Conservation (phyloP, 768 basidiomycete species). For the Collybiopsis confluens region DNA sequence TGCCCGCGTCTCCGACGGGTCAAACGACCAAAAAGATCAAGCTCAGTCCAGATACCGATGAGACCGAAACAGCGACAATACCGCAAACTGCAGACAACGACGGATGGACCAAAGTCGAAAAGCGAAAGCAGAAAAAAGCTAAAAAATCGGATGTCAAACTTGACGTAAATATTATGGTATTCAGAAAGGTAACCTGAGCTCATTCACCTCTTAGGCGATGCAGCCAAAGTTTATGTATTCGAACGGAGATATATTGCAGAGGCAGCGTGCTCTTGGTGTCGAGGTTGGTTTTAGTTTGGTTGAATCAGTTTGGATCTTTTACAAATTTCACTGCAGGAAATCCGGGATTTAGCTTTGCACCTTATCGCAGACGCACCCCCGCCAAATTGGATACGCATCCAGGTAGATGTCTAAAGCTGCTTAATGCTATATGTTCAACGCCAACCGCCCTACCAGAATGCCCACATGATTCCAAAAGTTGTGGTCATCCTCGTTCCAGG, state of each 20-base stretch:
- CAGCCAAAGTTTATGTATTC: slow-evolving; percentile 80
- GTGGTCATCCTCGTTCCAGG: slow-evolving; percentile 86
- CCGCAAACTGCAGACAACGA: slow-evolving; percentile 7
- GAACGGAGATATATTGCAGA: slow-evolving; percentile 67
- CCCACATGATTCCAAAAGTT: slow-evolving; percentile 68
- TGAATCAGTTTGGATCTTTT: neutral
- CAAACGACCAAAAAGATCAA: slow-evolving; percentile 38
- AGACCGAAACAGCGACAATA: neutral
- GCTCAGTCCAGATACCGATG: slow-evolving; percentile 12
- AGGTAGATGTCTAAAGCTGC: no score
- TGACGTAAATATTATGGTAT: slow-evolving; percentile 46
- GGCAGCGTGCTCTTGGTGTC: slow-evolving; percentile 74
- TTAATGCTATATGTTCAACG: neutral
- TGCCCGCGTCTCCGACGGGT: slow-evolving; percentile 14
- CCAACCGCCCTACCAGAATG: slow-evolving; percentile 50
- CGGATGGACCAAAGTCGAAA: slow-evolving; percentile 70
- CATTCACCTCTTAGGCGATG: slow-evolving; percentile 33
- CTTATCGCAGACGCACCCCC: slow-evolving; percentile 79
- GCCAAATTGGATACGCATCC: slow-evolving; percentile 81
- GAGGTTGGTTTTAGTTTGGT: slow-evolving; percentile 49
- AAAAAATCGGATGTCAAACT: slow-evolving; percentile 53
- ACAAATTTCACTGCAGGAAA: slow-evolving; percentile 50
- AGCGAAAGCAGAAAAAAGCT: slow-evolving; percentile 63
- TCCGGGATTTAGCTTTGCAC: slow-evolving; percentile 83
- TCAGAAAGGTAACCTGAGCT: slow-evolving; percentile 7